Evolutionary conservation across 2,329 filamentous ascomycete genomes (phyloP).

Genomic region (Penicillium sp.): DNA sequence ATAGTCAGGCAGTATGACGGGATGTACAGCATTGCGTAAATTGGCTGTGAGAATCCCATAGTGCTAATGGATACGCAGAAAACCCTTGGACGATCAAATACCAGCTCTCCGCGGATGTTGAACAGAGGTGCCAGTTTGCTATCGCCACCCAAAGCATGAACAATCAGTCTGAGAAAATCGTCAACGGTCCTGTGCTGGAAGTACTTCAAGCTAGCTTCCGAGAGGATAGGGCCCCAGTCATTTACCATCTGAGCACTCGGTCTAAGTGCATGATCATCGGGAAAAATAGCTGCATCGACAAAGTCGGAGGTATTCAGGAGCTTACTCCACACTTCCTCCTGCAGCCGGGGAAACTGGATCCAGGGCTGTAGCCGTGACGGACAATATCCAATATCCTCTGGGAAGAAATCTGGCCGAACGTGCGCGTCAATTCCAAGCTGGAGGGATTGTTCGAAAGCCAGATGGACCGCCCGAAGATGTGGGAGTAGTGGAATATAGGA

Average conservation of each 20-base stretch:
- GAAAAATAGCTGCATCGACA: not conserved
- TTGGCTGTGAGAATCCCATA: slow-evolving; percentile 8
- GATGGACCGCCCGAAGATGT: not conserved
- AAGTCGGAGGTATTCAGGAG: not conserved
- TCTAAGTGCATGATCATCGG: not conserved
- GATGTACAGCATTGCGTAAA: slow-evolving; percentile 29
- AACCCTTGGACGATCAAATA: not conserved
- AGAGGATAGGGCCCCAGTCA: not conserved
- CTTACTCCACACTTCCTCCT: not conserved
- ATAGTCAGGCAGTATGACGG: slow-evolving; percentile 27
- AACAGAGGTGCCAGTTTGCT: not conserved
- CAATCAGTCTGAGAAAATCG: not conserved
- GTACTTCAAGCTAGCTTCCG: not conserved
- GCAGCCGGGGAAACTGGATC: not conserved
- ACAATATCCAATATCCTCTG: not conserved
- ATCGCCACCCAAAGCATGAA: not conserved
- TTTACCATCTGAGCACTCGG: not conserved
- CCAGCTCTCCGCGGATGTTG: not conserved
- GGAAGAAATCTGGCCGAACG: not conserved
- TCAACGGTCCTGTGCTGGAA: not conserved
- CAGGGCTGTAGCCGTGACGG: not conserved
- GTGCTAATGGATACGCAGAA: not conserved
- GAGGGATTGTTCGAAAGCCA: not conserved
- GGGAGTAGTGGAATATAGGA: not conserved
- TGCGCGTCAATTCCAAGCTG: not conserved